A percentile compares a stretch with the other conserved stretches of the same genome.
phyloP scores from a whole-genome alignment of 805 yeast species.

The Candida alai region DNA sequence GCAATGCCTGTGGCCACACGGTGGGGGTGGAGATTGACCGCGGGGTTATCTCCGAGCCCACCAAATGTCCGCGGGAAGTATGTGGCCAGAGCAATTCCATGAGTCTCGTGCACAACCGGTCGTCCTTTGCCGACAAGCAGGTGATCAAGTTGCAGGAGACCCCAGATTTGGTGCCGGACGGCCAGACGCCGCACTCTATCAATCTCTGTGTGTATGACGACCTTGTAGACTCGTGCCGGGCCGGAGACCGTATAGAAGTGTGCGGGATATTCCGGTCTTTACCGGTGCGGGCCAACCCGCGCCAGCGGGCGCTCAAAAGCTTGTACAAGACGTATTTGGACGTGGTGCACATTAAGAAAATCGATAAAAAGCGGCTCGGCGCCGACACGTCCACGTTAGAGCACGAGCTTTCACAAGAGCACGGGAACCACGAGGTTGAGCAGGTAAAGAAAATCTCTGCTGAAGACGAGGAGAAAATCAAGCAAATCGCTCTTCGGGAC shows the following conservation, averaged over 20 bases:
- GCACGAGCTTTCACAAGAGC: conserved; percentile 48
- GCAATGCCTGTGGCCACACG: conserved; percentile 93
- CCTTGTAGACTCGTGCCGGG: conserved; percentile 87
- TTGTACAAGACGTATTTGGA: conserved; percentile 91
- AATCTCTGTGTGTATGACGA: conserved; percentile 94
- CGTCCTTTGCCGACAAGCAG: conserved; percentile 92
- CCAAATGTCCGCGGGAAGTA: conserved; percentile 83
- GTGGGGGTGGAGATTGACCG: conserved; percentile 89
- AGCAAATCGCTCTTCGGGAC: conserved; percentile 56
- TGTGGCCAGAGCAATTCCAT: conserved; percentile 84
- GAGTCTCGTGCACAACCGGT: conserved; percentile 88
- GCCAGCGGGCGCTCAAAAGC: conserved; percentile 77
- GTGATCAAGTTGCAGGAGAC: conserved; percentile 92
- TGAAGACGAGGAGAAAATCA: conserved; percentile 65
- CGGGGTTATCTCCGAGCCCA: conserved; percentile 91
- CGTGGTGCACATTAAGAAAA: conserved; percentile 87
- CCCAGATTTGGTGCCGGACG: conserved; percentile 94
- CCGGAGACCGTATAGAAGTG: conserved; percentile 95
- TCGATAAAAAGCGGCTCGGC: conserved; percentile 77
- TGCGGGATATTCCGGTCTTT: conserved; percentile 93
- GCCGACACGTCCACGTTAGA: conserved; percentile 67
- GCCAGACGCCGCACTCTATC: conserved; percentile 97
- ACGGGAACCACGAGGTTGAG: conserved; percentile 69
- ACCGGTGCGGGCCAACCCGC: conserved; percentile 84
- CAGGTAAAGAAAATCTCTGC: conserved; percentile 67